A percentile compares a stretch with the other conserved stretches of the same genome.
These are phyloP conservation scores for Nemania sp. DNA, from an alignment of 2,329 filamentous ascomycete genomes.

Conservation along the genomic window DNA sequence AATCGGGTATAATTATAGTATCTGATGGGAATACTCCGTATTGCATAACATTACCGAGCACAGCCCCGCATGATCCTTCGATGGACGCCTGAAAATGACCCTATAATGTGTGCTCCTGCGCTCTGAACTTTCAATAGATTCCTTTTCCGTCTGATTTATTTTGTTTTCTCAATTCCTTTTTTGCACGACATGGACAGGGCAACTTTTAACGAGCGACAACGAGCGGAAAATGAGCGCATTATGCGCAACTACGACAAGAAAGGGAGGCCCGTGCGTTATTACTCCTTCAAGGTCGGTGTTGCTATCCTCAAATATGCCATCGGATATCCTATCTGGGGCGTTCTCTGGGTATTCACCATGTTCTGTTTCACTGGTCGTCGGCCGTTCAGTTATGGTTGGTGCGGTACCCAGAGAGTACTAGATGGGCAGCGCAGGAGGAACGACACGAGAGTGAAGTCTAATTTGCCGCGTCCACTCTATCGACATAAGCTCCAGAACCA, in stretches of 20 bases:
- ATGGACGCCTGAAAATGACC: neutral
- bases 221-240: neutral
- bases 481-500: neutral
- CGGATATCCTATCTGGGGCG: neutral
- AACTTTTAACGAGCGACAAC: neutral
- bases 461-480: conserved; percentile 11
- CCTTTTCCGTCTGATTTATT: neutral
- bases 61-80: neutral
- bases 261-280: neutral
- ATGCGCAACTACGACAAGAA: neutral
- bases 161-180: neutral
- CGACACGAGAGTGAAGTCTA: neutral
- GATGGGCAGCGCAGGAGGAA: neutral
- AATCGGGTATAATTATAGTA: neutral
- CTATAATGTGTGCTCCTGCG: neutral
- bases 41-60: neutral
- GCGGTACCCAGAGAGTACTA: neutral
- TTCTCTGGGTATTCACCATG: neutral
- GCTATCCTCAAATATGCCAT: conserved; percentile 2
- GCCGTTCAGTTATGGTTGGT: neutral
- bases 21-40: neutral
- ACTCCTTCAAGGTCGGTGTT: neutral
- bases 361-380: neutral
- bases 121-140: neutral
- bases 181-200: neutral